Percentiles rank a stretch among this genome's conserved stretches.
These are phyloP conservation scores for Botrytis aclada DNA, from an alignment of 2,329 filamentous ascomycete genomes.

Conservation along the genomic window DNA sequence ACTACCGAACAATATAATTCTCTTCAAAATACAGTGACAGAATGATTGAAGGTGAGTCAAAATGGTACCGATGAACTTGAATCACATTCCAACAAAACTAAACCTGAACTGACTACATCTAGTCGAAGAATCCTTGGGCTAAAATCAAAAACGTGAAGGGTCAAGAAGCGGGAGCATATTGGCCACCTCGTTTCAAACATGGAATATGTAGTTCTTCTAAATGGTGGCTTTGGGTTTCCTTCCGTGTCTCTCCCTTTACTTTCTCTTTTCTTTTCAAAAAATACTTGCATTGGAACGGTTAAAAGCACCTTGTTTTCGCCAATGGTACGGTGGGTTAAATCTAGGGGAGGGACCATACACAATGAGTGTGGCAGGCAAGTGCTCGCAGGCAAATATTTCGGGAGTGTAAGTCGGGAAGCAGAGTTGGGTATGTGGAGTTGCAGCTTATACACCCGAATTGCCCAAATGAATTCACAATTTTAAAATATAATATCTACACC, in stretches of 20 bases:
- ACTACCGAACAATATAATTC: background rate
- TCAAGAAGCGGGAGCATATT: background rate
- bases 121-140: no score
- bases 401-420: background rate
- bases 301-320: background rate
- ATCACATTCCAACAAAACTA: background rate
- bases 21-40: rapidly evolving
- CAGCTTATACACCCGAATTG: background rate
- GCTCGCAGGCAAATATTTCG: background rate
- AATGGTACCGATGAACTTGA: background rate
- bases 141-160: no score
- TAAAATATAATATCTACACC: rapidly evolving
- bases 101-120: background rate
- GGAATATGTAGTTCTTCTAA: background rate
- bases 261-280: no score
- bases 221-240: background rate
- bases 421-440: background rate
- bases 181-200: background rate
- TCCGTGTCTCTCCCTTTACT: background rate
- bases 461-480: background rate
- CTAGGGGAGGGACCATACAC: rapidly evolving
- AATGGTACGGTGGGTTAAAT: background rate
- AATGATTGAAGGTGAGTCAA: background rate
- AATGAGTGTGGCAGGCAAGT: background rate
- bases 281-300: background rate